Conservation (phyloP, 805 yeast genomes). For the Scheffersomyces spartinae region DNA sequence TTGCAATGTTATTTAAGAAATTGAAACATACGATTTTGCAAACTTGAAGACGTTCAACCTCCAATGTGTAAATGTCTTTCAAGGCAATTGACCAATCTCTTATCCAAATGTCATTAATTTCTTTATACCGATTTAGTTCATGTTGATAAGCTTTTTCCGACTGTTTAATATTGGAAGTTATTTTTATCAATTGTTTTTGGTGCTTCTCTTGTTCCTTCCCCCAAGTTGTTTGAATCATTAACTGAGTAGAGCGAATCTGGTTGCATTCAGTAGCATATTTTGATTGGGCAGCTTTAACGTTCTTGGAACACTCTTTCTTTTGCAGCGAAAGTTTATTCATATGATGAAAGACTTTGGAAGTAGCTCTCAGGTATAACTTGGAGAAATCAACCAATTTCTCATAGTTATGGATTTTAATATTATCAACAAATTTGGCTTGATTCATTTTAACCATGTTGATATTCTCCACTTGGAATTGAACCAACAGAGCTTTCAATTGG, state of each 20-base stretch:
- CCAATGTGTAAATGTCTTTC: conserved; percentile 28
- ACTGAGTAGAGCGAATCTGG: conserved; percentile 19
- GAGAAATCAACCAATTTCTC: conserved; percentile 20
- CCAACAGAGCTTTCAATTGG: conserved; percentile 21
- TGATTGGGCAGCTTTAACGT: conserved; percentile 13
- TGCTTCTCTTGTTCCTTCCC: conserved; percentile 30
- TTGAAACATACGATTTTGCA: conserved; percentile 32
- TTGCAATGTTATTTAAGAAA: conserved; percentile 31
- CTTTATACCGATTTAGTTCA: conserved; percentile 16
- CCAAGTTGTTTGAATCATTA: conserved; percentile 30
- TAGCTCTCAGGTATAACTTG: conserved; percentile 16
- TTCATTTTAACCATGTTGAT: conserved; percentile 19
- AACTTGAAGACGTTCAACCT: conserved; percentile 28
- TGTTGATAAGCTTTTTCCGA: conserved; percentile 16
- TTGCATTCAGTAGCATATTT: conserved; percentile 22
- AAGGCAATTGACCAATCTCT: conserved; percentile 30
- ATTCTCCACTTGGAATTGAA: conserved; percentile 22
- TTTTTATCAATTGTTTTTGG: conserved; percentile 17
- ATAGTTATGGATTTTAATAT: conserved; percentile 19
- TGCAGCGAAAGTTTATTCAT: conserved; percentile 20
- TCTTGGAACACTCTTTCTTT: conserved; percentile 12
- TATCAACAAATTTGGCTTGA: conserved; percentile 17
- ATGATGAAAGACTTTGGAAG: conserved; percentile 21
- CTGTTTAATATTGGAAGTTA: conserved; percentile 7
- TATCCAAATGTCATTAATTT: conserved; percentile 21